Evolutionary conservation across 2,329 filamentous ascomycete genomes (phyloP).

Genomic region (Aspergillus tanneri): DNA sequence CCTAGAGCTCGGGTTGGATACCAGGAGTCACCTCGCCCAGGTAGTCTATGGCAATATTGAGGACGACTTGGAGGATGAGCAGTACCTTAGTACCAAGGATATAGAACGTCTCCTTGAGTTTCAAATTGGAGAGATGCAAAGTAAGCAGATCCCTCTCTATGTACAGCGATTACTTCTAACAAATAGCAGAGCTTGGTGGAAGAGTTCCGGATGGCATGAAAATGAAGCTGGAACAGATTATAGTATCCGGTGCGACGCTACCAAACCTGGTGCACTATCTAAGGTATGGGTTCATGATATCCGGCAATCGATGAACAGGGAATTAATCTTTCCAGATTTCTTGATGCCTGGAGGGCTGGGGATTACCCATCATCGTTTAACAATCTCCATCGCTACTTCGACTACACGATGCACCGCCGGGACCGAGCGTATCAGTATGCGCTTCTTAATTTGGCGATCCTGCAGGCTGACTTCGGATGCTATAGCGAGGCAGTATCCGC

Average conservation of each 20-base stretch:
- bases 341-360: constrained; percentile 88
- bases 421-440: constrained; percentile 95
- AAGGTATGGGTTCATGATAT: constrained; percentile 51
- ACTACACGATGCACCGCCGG: constrained; percentile 86
- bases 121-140: constrained; percentile 84
- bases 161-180: constrained; percentile 20
- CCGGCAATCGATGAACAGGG: neutral
- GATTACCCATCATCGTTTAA: constrained; percentile 91
- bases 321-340: constrained; percentile 58
- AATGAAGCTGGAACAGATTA: constrained; percentile 65
- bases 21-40: constrained; percentile 48
- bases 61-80: constrained; percentile 41
- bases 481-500: constrained; percentile 85
- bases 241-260: constrained; percentile 65
- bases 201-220: constrained; percentile 74
- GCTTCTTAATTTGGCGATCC: constrained; percentile 84
- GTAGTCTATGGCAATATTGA: constrained; percentile 53
- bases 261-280: constrained; percentile 76
- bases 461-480: constrained; percentile 94
- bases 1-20: constrained; percentile 57
- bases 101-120: constrained; percentile 80
- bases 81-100: constrained; percentile 69
- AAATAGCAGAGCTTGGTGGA: constrained; percentile 65
- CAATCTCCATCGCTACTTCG: constrained; percentile 89
- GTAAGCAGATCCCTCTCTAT: constrained; percentile 45